Base-by-base conservation (phyloP, 2,329 filamentous ascomycete genomes). In the Atkinsonella texensis region DNA sequence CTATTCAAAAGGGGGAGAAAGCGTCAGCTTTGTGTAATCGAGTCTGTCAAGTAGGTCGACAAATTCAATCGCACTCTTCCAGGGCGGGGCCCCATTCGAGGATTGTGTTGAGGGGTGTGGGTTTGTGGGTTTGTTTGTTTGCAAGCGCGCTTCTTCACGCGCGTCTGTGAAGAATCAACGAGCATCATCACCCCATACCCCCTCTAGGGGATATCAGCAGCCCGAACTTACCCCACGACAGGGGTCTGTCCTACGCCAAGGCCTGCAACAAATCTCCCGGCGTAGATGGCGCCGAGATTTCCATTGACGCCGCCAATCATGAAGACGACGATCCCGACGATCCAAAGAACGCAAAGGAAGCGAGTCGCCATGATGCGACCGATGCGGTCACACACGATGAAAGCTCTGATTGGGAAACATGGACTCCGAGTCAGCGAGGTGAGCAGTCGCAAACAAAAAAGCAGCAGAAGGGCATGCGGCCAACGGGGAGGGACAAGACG, bases 211-310 rank as follows among this genome's bases (percentile, higher is more conserved):
- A 28, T 5, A 7, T 28, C 28, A 28, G 4, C 15, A 17, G 2
- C n/a, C 10, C 12, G 18, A 52, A 59, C 64, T 54, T 55, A 68
- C 60, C 77, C 81, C 39, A 84, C 80, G 6, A 85, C 81, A 4
- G 80, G 79, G 0, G 81, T 84, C 61, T 83, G 79, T 17, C 81
- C 82, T 40, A 85, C 80, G 7, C 82, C 82, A 4, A 84, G 65
- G 51, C 82, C 81, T 28, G 79, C 80, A 55, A 85, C 80, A 59
- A 85, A 84, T 3, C 82, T 73, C 4, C 82, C 82, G 9, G 78
- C 81, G 56, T 84, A 85, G 40, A 85, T 74, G 58, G 74, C 73
- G 17, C 69, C 72, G 2, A 82, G 68, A 51, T 63, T 76, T 41
- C 78, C 77, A n/a, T 72, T 71, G 54, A 70, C 70, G 50, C 67